Percentiles rank a stretch among this genome's conserved stretches.
phyloP scores from a whole-genome alignment of 345 rosid genomes.

The Mallotus nudiflorus region DNA sequence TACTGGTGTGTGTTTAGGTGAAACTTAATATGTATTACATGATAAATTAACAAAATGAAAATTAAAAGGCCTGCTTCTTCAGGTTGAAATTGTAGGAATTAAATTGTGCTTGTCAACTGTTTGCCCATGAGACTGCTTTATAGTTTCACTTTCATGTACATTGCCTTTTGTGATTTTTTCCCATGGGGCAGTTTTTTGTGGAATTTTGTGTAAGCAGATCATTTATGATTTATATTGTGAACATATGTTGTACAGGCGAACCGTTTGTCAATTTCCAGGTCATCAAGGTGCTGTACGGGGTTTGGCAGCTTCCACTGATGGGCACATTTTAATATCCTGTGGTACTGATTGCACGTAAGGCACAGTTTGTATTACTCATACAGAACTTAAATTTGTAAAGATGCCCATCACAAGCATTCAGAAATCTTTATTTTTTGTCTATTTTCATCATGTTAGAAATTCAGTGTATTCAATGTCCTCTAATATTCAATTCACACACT shows the following conservation, averaged over 20 bases:
- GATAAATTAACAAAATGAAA: background rate
- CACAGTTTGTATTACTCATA: background rate
- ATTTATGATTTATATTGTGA: constrained; percentile 7
- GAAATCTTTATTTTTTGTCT: too few species aligned
- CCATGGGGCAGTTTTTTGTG: background rate
- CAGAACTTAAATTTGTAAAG: background rate
- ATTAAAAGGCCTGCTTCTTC: background rate
- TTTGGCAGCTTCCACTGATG: constrained; percentile 87
- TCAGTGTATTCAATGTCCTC: background rate
- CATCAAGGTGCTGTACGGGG: constrained; percentile 95
- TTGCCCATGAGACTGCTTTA: background rate
- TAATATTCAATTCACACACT: background rate
- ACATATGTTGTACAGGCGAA: constrained; percentile 54
- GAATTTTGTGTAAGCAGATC: background rate
- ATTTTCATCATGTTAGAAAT: background rate
- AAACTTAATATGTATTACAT: background rate
- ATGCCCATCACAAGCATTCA: too few species aligned
- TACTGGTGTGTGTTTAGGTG: too few species aligned
- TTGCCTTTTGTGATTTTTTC: background rate
- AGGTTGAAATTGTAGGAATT: background rate
- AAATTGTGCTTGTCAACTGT: background rate
- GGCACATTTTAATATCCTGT: constrained; percentile 71
- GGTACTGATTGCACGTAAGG: constrained; percentile 93
- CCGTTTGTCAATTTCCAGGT: constrained; percentile 88
- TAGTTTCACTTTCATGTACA: background rate